Evolutionary conservation across 768 basidiomycete genomes (phyloP), one percentile per base, ranked within the genome.

Genomic region (Terana coerulea): DNA sequence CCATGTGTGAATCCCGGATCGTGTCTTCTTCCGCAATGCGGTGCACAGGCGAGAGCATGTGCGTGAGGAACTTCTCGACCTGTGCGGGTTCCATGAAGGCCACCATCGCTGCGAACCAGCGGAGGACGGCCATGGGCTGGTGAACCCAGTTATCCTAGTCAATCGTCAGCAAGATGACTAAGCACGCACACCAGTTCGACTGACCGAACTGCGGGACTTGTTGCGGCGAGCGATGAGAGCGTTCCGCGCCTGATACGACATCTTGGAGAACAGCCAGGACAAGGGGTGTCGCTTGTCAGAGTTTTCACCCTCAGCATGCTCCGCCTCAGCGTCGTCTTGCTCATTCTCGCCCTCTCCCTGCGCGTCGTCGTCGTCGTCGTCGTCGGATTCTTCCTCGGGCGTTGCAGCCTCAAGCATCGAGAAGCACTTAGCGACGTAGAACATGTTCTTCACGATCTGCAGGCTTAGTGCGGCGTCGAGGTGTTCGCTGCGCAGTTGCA

Each of bases 81-180:
- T 73, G 69, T 0, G 63, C 54, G 0, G 73, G 64, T 0, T 85
- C 80, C 76, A 98, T 81, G 60, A 80, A 69, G 2, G 86, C 81
- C 2, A 81, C 70, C 83, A 97, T 92, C 0, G 93, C 95, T 0
- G 94, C 97, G 60, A 98, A 97, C 87, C 93, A 97, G 14, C 90
- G 85, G 39, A 99, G 66, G 35, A 87, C 80, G 0, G 91, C 81
- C 1, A 86, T 67, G 0, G 93, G 88, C 52, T 92, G 88, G 25
- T 87, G 79, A 3, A 82, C 74, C 93, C 95, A 98, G 61, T 86
- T 86, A 0, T 74, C 69, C 91, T 97, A n/a, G n/a, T n/a, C n/a
- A n/a, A n/a, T n/a, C n/a, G n/a, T n/a, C n/a, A n/a, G 61, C 9
- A 14, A 43, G 14, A 29, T 21, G 34, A 19, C 29, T 33, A 57